Evolutionary conservation across 129 eudicot genomes (phyloP), one percentile per base, ranked within the genome.

Genomic region (Rutidosis leptorrhynchoides): DNA sequence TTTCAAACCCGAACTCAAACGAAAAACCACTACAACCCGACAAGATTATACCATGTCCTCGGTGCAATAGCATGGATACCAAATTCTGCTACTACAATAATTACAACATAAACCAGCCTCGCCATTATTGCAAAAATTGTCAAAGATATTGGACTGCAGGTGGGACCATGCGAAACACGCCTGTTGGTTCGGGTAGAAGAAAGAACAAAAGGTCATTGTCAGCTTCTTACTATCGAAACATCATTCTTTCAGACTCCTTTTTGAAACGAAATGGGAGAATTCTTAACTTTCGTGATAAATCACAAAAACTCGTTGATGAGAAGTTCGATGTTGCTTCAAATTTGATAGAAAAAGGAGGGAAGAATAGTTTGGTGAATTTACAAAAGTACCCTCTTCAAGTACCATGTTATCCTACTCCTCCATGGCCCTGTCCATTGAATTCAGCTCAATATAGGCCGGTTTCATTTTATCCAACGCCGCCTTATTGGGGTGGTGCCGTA

Each of bases 71-170:
- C 71, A 81, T 81, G 89, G 93, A 85, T n/a, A 89, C 96, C 9
- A 85, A 89, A 55, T 88, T 88, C 75, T 88, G 96, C 70, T 88
- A 88, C 80, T 80, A 68, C 83, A 88, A 88, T 81, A 89, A 89
- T 48, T 89, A 89, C 77, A 89, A 89, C 22, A 85, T 85, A 33
- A 83, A 77, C 55, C 96, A 89, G 72, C 96, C 93, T 7, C 87
- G 96, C 2, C 84, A 89, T 72, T 85, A 85, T 69, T 89, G 96
- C 80, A 89, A 74, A 33, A 79, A 80, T 24, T 89, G 96, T 63
- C 96, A 89, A 61, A 71, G 96, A 67, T 88, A 82, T 48, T 88
- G 96, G 96, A 88, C 96, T 20, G 84, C 86, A 7, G 96, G 96
- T 5, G 96, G 96, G n/a, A 79, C 83, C 6, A 79, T 85, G 96